phyloP scores from a whole-genome alignment of 306 rosid genomes.

The Abrus pulchellus region DNA sequence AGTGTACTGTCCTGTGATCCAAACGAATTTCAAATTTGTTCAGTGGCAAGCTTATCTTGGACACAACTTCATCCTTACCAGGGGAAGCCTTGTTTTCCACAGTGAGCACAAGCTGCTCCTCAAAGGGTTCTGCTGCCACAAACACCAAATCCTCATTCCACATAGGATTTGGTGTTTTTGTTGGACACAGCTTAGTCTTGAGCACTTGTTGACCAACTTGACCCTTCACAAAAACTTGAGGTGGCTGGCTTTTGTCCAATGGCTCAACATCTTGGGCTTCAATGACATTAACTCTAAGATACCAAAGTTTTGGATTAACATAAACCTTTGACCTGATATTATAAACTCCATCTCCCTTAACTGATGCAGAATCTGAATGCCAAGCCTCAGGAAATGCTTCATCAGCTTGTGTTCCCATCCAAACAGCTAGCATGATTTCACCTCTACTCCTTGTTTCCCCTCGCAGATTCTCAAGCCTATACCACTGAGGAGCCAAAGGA shows the following conservation, averaged over 20 bases:
- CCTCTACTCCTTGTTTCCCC: slow-evolving; percentile 67
- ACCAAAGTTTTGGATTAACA: slow-evolving; percentile 86
- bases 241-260: slow-evolving; percentile 63
- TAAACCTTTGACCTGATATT: slow-evolving; percentile 81
- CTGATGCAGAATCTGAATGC: slow-evolving; percentile 79
- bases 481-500: slow-evolving; percentile 92
- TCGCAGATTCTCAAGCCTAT: slow-evolving; percentile 60
- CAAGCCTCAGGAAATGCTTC: slow-evolving; percentile 92
- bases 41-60: slow-evolving; percentile 53
- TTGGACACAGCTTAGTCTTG: slow-evolving; percentile 70
- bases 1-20: slow-evolving; percentile 73
- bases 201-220: slow-evolving; percentile 78
- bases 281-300: slow-evolving; percentile 78
- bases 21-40: slow-evolving; percentile 69
- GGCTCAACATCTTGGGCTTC: slow-evolving; percentile 88
- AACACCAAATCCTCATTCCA: slow-evolving; percentile 89
- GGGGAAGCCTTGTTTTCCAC: slow-evolving; percentile 66
- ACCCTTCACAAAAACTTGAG: slow-evolving; percentile 75
- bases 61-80: slow-evolving; percentile 68
- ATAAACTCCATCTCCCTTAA: slow-evolving; percentile 71
- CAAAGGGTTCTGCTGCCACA: slow-evolving; percentile 91
- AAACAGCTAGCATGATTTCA: slow-evolving; percentile 82
- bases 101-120: slow-evolving; percentile 68
- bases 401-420: slow-evolving; percentile 94
- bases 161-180: slow-evolving; percentile 62